phyloP scores from a whole-genome alignment of 129 eudicot genomes.

The Helianthus annuus region DNA sequence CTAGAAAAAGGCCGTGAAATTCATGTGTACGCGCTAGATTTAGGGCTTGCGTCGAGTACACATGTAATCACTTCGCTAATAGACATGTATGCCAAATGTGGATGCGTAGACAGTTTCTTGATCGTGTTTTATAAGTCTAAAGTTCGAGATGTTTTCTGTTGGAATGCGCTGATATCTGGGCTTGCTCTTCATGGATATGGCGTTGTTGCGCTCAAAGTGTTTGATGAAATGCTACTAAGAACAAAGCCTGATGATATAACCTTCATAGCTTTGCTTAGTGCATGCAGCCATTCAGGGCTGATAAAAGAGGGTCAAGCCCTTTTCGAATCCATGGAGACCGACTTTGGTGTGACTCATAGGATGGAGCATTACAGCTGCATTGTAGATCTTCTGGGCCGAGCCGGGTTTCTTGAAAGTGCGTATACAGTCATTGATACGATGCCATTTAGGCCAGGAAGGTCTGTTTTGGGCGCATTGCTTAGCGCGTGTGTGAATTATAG shows the following conservation, averaged over 20 bases:
- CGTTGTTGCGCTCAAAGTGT: conserved; percentile 37
- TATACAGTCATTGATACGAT: conserved; percentile 36
- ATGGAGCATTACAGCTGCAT: conserved; percentile 56
- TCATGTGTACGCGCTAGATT: conserved; percentile 35
- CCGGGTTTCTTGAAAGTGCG: conserved; percentile 47
- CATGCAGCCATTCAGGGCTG: conserved; percentile 59
- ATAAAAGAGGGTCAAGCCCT: conserved; percentile 40
- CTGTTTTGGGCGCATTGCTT: conserved; percentile 53
- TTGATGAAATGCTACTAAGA: conserved; percentile 29
- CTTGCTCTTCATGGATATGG: conserved; percentile 54
- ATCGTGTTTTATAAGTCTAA: conserved; percentile 48
- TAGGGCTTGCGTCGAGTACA: conserved; percentile 24
- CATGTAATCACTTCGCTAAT: conserved; percentile 42
- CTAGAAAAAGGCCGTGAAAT: conserved; percentile 38
- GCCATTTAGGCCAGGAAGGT: conserved; percentile 54
- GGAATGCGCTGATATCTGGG: conserved; percentile 55
- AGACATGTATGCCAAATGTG: conserved; percentile 63
- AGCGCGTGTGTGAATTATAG: conserved; percentile 56
- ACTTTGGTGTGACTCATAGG: conserved; percentile 31
- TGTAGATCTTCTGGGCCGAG: conserved; percentile 57
- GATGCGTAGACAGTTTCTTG: conserved; percentile 39
- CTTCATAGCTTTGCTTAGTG: conserved; percentile 48
- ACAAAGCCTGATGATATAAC: conserved; percentile 50
- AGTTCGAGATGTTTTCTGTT: conserved; percentile 38
- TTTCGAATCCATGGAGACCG: conserved; percentile 37